Conservation (phyloP, 139 green algal genomes). For the Tetradesmus lagerheimii region DNA sequence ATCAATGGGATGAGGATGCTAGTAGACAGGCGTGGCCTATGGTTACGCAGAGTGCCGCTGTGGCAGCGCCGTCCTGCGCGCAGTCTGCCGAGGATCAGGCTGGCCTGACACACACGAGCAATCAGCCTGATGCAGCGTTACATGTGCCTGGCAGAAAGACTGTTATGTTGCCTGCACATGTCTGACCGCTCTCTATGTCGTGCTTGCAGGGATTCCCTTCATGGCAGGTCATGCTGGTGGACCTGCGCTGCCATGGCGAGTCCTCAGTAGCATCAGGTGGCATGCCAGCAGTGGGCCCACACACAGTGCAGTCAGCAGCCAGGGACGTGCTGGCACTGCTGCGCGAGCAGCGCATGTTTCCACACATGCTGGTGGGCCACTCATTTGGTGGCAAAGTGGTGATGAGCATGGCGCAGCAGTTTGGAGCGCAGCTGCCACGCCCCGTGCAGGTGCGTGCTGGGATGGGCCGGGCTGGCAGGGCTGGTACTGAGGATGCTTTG, state of each 20-base stretch:
- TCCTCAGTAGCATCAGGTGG: conserved; percentile 57
- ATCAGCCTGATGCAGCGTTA: neutral
- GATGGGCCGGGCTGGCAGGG: neutral
- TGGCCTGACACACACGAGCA: neutral
- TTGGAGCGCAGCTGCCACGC: conserved; percentile 76
- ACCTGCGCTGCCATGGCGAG: conserved; percentile 95
- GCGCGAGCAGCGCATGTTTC: conserved; percentile 86
- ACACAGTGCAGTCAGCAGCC: conserved; percentile 78
- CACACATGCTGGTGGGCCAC: conserved; percentile 91
- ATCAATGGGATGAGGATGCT: too few relatives aligned
- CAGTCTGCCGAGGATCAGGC: neutral
- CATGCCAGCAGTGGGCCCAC: conserved; percentile 44
- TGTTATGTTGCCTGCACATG: neutral
- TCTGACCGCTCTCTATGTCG: neutral
- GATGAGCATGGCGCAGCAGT: conserved; percentile 93
- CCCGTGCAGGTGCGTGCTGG: conserved; percentile 80
- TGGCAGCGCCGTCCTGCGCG: too few relatives aligned
- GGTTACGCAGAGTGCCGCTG: too few relatives aligned
- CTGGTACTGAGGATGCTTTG: neutral
- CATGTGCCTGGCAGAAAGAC: too few relatives aligned
- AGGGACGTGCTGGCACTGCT: conserved; percentile 84
- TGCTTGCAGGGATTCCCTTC: conserved; percentile 74
- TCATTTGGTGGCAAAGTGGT: conserved; percentile 95
- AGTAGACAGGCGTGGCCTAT: too few relatives aligned
- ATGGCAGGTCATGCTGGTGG: conserved; percentile 94